Evolutionary conservation across 2,329 filamentous ascomycete genomes (phyloP).

Genomic region (Coleophoma eucalyptorum): DNA sequence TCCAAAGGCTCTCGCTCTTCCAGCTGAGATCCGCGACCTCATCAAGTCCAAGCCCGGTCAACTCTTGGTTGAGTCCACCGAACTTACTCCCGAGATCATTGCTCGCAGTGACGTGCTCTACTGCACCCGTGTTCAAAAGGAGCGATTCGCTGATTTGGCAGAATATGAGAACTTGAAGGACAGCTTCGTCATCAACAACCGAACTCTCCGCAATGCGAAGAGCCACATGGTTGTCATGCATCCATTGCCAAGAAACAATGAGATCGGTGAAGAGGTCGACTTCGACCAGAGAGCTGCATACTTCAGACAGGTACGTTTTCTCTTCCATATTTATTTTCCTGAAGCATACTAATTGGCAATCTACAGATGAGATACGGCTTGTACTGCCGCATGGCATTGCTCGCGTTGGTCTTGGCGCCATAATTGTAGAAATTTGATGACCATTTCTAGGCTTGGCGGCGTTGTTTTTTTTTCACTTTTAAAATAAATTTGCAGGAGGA

Average conservation of each 20-base stretch:
- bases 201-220: constrained; percentile 87
- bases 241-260: constrained; percentile 87
- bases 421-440: constrained; percentile 6
- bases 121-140: constrained; percentile 95
- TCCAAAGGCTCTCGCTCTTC: constrained; percentile 74
- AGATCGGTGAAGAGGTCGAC: constrained; percentile 94
- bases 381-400: constrained; percentile 95
- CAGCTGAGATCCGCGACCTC: constrained; percentile 67
- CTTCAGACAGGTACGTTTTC: constrained; percentile 87
- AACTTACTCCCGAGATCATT: constrained; percentile 82
- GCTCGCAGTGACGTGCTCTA: constrained; percentile 88
- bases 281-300: constrained; percentile 96
- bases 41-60: constrained; percentile 69
- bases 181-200: constrained; percentile 85
- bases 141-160: constrained; percentile 78
- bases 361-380: constrained; percentile 91
- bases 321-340: constrained; percentile 2
- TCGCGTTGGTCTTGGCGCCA: constrained; percentile 81
- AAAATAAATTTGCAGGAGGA: not conserved
- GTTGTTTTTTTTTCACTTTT: not conserved
- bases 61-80: constrained; percentile 69
- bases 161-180: constrained; percentile 88
- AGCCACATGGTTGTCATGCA: constrained; percentile 92
- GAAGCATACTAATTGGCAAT: constrained; percentile 3
- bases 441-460: not conserved